Conservation (phyloP, 495 filamentous ascomycete genomes). For the Talaromyces borbonicus region DNA sequence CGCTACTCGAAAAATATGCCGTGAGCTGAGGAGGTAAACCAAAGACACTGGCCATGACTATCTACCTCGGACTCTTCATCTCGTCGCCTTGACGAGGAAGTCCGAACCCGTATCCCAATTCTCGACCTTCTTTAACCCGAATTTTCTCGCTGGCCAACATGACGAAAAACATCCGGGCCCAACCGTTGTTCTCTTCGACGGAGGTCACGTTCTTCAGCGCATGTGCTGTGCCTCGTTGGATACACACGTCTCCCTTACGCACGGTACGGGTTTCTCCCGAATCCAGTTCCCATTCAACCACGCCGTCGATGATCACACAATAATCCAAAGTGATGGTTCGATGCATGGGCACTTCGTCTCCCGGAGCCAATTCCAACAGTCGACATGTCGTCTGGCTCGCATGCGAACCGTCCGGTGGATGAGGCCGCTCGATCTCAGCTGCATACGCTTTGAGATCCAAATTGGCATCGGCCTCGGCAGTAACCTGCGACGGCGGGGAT, state of each 20-base stretch:
- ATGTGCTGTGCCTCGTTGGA: slow-evolving; percentile 47
- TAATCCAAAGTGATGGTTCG: slow-evolving; percentile 56
- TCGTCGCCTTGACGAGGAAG: neutral
- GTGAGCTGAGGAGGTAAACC: neutral
- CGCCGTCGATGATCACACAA: slow-evolving; percentile 54
- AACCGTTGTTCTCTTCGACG: slow-evolving; percentile 13
- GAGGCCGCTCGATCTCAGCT: slow-evolving; percentile 1
- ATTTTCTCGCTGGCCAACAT: slow-evolving; percentile 19
- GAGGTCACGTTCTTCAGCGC: slow-evolving; percentile 5
- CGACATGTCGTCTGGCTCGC: slow-evolving; percentile 10
- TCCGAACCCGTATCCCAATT: neutral
- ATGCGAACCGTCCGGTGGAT: slow-evolving; percentile 29
- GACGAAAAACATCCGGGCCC: slow-evolving; percentile 50
- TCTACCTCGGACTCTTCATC: neutral
- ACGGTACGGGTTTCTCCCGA: slow-evolving; percentile 45
- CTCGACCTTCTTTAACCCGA: neutral
- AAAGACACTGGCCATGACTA: neutral
- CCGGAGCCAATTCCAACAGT: slow-evolving; percentile 55
- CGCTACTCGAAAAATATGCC: neutral
- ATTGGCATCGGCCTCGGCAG: slow-evolving; percentile 37
- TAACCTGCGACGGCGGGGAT: slow-evolving; percentile 29
- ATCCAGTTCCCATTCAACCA: slow-evolving; percentile 59
- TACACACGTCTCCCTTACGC: slow-evolving; percentile 57
- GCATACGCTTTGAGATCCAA: slow-evolving; percentile 33
- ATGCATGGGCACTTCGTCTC: slow-evolving; percentile 54